phyloP scores from a whole-genome alignment of 2,329 filamentous ascomycete species.

The Fusarium subglutinans region DNA sequence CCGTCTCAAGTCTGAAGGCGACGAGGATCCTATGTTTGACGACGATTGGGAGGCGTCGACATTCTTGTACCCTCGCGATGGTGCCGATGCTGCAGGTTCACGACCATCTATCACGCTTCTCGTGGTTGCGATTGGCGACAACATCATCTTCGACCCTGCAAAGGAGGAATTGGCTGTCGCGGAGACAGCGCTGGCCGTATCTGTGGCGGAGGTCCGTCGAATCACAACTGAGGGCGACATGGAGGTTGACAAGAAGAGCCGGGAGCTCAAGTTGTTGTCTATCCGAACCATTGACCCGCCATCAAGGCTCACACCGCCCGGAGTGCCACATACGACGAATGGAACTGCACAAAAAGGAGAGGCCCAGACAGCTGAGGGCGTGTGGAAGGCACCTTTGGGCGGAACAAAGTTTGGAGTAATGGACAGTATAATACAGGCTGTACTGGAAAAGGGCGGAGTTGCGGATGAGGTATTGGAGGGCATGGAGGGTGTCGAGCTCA shows the following conservation, averaged over 20 bases:
- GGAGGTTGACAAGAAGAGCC: slow-evolving; percentile 53
- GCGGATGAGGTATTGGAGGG: slow-evolving; percentile 87
- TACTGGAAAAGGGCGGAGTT: slow-evolving; percentile 80
- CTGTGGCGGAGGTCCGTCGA: slow-evolving; percentile 65
- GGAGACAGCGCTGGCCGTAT: slow-evolving; percentile 87
- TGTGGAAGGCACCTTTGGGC: slow-evolving; percentile 87
- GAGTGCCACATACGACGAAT: slow-evolving; percentile 71
- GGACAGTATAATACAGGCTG: slow-evolving; percentile 77
- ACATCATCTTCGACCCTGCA: slow-evolving; percentile 92
- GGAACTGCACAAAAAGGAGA: slow-evolving; percentile 51
- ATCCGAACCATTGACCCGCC: slow-evolving; percentile 80
- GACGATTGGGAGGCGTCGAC: slow-evolving; percentile 93
- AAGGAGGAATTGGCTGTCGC: slow-evolving; percentile 94
- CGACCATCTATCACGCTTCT: slow-evolving; percentile 90
- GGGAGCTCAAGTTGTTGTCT: slow-evolving; percentile 69
- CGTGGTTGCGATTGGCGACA: slow-evolving; percentile 84
- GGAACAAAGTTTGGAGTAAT: slow-evolving; percentile 81
- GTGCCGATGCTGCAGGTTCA: slow-evolving; percentile 44
- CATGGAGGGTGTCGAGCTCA: slow-evolving; percentile 77
- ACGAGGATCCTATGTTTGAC: slow-evolving; percentile 97
- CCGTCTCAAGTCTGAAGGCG: slow-evolving; percentile 83
- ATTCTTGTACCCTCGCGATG: slow-evolving; percentile 74
- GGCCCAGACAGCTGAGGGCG: slow-evolving; percentile 71
- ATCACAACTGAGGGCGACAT: slow-evolving; percentile 44
- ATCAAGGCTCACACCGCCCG: slow-evolving; percentile 75